phyloP scores from a whole-genome alignment of 2,329 filamentous ascomycete genomes.

The Neurospora sp. region DNA sequence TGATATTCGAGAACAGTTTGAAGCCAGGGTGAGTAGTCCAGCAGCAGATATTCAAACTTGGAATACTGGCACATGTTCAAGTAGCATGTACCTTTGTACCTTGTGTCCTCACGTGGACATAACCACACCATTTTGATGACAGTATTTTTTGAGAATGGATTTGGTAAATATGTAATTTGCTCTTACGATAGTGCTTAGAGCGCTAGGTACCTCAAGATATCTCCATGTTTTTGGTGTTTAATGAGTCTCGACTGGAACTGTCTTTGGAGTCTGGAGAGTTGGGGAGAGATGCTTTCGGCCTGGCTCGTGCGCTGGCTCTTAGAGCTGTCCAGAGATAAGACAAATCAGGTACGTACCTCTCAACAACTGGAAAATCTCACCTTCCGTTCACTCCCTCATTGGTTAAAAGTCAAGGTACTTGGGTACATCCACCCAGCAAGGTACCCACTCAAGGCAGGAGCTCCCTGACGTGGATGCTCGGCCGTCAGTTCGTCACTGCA shows the following conservation, averaged over 20 bases:
- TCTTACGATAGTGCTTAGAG: too few species aligned
- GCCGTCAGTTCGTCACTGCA: not conserved
- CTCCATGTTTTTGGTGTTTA: not conserved
- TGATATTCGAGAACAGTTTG: not conserved
- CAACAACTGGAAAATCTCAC: conserved; percentile 5
- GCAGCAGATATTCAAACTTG: not conserved
- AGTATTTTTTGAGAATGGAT: too few species aligned
- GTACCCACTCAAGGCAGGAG: conserved; percentile 18
- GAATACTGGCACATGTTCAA: not conserved
- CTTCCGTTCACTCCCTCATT: conserved; percentile 4
- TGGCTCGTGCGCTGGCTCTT: not conserved
- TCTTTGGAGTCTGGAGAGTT: not conserved
- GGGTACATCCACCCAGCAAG: not conserved
- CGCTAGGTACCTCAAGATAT: not conserved
- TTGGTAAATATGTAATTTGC: too few species aligned
- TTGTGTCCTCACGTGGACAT: too few species aligned
- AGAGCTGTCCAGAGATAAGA: not conserved
- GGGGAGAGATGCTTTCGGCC: not conserved
- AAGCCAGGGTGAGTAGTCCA: not conserved
- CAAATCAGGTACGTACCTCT: not conserved
- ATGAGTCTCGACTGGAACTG: not conserved
- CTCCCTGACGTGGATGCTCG: conserved; percentile 18
- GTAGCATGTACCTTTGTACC: not conserved
- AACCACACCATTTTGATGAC: too few species aligned
- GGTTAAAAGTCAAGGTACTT: not conserved